Base-by-base conservation (phyloP, 495 filamentous ascomycete genomes). In the Durotheca rogersii region DNA sequence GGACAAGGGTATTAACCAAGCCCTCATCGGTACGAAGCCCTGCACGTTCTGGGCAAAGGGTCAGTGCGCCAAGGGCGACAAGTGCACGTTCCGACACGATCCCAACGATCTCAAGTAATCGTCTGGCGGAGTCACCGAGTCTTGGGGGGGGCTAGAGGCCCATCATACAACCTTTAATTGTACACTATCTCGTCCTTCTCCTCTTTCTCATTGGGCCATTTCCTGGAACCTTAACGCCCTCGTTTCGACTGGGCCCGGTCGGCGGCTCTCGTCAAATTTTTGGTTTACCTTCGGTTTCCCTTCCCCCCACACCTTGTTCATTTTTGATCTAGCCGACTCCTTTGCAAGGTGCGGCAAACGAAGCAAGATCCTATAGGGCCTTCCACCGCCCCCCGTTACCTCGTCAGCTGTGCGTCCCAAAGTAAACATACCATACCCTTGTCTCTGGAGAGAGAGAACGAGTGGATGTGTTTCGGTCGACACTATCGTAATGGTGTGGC, bases 11-110 rank as follows among this genome's bases (percentile, higher is more conserved):
- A 74, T 75, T 41, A 74, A 75, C 29, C 67, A 65, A 12, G 65
- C 62, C 23, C 56, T 74, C 6, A 74, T 75, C 21, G 72, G 72
- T 10, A 80, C 78, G 7, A 78, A 78, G 60, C 77, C 86, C 11
- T 96, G 90, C 69, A 80, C 77, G 38, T 95, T 89, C 68, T 96
- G 78, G 75, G 72, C 78, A 4, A 78, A 87, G 47, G 89, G 89
- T 11, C 84, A 84, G 65, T 96, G 90, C 68, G 74, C 76, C 12
- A 93, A 95, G 67, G 90, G 90, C 3, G 85, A 87, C 12, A 84
- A 85, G 25, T 96, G 90, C 66, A 93, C 88, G 1, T 96, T 82
- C 69, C 75, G 87, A 34, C 90, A 96, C 53, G 79, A 83, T 14
- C 59, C 52, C 0, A 66, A 58, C 9, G 62, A 66, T 36, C 50